Percentiles rank a stretch among this genome's conserved stretches.
Evolutionary conservation across 2,329 filamentous ascomycete genomes (phyloP).

Genomic region (Escovopsis weberi): DNA sequence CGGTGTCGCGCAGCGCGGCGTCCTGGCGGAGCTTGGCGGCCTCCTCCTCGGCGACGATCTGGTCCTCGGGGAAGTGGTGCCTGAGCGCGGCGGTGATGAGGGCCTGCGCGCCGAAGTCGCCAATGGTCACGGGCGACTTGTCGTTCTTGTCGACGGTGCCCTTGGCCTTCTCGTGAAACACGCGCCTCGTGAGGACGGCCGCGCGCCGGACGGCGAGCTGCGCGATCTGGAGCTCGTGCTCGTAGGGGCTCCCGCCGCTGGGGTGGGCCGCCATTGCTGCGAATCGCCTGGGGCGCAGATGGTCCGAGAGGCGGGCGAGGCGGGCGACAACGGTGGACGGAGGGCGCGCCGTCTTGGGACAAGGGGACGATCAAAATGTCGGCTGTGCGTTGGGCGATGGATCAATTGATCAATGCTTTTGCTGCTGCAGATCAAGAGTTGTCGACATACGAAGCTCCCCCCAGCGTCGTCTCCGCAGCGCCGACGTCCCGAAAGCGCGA

Average conservation of each 20-base stretch:
- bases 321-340: slow-evolving; percentile 11
- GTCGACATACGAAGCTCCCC: no score
- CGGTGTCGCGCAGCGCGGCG: slow-evolving; percentile 44
- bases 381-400: no score
- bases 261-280: slow-evolving; percentile 16
- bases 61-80: slow-evolving; percentile 78
- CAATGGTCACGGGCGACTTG: slow-evolving; percentile 91
- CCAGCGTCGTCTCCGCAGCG: no score
- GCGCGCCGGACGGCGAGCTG: slow-evolving; percentile 80
- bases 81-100: slow-evolving; percentile 85
- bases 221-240: slow-evolving; percentile 66
- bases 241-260: slow-evolving; percentile 33
- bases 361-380: no score
- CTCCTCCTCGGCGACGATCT: slow-evolving; percentile 92
- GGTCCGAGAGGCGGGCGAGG: slow-evolving; percentile 11
- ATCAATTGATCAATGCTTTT: no score
- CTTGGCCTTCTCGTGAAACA: slow-evolving; percentile 72
- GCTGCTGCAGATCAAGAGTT: no score
- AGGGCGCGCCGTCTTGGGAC: slow-evolving; percentile 1
- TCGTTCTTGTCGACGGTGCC: slow-evolving; percentile 84
- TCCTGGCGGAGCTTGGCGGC: slow-evolving; percentile 65
- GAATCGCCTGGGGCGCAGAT: slow-evolving; percentile 9
- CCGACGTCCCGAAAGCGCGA: no score
- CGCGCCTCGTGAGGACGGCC: slow-evolving; percentile 36
- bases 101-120: slow-evolving; percentile 94